Evolutionary conservation across 345 rosid genomes (phyloP), one percentile per base, ranked within the genome.

Genomic region (Boechera divaricarpa): DNA sequence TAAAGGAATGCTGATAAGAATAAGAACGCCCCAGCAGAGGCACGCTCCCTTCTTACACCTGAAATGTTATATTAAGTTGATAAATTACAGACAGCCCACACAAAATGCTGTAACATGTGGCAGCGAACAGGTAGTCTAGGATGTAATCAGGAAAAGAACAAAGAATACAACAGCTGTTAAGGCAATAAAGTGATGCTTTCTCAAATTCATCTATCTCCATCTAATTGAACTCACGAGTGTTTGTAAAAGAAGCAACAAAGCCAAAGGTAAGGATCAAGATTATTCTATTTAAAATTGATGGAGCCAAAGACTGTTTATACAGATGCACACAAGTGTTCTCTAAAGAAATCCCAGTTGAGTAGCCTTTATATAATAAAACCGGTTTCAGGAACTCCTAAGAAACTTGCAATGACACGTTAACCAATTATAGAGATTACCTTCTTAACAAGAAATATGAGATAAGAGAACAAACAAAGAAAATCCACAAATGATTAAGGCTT

Each of bases 31-130:
- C 96, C 97, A 38, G 82, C 83, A 47, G 87, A 93, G 69, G 97
- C 98, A 21, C 97, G 89, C 78, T 93, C 91, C 80, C 85, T 89
- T 82, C 94, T 85, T 54, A 93, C 81, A 73, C 98, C 97, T 93
- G 85, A 59, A 63, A 74, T 74, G 24, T 49, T 32, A 5, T 33
- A 38, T 56, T 73, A 47, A 32, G 10, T 13, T 49, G 7, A 35
- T 11, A 42, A 69, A 49, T 38, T 49, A 48, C 53, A 75, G 18
- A 57, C 33, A 57, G 58, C 35, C 10, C 15, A 8, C 60, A 67
- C 7, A n/a, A 66, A 48, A 47, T 35, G 41, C 24, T 63, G 76
- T 11, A 29, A 6, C 15, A 52, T 26, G 32, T 15, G 36, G 36
- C 53, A 13, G 47, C 4, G n/a, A 55, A 8, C 33, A 21, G 65